phyloP scores from a whole-genome alignment of 371 early-diverging fungal species.

The Massospora cicadina region DNA sequence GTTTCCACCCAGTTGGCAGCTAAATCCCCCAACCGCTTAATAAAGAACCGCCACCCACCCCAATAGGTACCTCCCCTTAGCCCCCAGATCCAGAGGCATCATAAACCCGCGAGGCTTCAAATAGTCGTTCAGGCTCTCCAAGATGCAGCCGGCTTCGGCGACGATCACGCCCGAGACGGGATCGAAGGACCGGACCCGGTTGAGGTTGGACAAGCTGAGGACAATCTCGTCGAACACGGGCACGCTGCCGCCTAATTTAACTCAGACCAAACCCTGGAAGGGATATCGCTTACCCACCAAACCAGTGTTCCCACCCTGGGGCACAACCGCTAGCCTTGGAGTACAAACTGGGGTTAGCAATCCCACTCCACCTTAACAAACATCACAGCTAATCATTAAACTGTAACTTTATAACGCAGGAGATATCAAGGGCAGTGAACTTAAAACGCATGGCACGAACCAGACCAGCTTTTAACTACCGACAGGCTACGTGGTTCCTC shows the following conservation, averaged over 20 bases:
- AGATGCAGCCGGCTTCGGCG: constrained; percentile 75
- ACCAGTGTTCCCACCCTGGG: constrained; percentile 96
- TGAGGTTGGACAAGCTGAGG: constrained; percentile 52
- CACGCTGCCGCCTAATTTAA: constrained; percentile 56
- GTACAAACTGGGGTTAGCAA: too few species aligned
- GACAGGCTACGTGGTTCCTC: too few species aligned
- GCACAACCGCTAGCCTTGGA: constrained; percentile 76
- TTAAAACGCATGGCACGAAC: too few species aligned
- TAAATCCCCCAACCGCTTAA: constrained; percentile 6
- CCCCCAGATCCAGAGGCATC: constrained; percentile 87
- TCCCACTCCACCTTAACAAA: too few species aligned
- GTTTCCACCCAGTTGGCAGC: constrained; percentile 87
- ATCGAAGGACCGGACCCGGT: constrained; percentile 59
- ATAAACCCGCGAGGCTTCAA: constrained; percentile 57
- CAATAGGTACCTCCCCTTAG: constrained; percentile 54
- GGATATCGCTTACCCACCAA: constrained; percentile 25
- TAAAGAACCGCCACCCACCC: background rate
- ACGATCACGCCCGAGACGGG: constrained; percentile 54
- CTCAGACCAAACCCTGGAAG: background rate
- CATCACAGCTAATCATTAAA: too few species aligned
- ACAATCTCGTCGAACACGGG: constrained; percentile 91
- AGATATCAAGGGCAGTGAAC: too few species aligned
- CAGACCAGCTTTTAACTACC: too few species aligned
- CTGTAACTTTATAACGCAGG: too few species aligned
- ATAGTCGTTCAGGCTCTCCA: constrained; percentile 64